Conservation (phyloP, 768 basidiomycete genomes). For the Agaricus sinodeliciosus region DNA sequence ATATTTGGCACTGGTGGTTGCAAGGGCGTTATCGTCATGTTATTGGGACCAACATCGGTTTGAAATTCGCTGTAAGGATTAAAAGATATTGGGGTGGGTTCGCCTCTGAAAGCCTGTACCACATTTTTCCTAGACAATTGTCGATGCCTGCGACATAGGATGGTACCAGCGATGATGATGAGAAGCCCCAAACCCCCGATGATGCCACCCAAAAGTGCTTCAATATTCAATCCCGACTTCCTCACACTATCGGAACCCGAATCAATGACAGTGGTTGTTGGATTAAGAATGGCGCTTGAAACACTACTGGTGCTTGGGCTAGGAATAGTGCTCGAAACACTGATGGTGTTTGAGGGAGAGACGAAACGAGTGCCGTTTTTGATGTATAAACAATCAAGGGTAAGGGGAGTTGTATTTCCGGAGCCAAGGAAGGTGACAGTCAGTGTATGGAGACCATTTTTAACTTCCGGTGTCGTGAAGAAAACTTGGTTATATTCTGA, state of each 20-base stretch:
- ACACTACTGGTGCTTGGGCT: neutral
- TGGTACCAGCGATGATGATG: neutral
- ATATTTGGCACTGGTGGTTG: too few species aligned
- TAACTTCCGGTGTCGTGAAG: conserved; percentile 17
- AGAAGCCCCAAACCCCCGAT: neutral
- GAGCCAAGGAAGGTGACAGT: conserved; percentile 17
- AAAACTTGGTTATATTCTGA: conserved; percentile 18
- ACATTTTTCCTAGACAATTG: too few species aligned
- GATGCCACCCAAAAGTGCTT: neutral
- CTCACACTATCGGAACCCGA: neutral
- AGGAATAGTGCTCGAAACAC: neutral
- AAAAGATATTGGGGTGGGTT: too few species aligned
- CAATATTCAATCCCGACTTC: neutral
- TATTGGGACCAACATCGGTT: too few species aligned
- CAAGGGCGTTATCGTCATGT: too few species aligned
- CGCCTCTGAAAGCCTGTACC: too few species aligned
- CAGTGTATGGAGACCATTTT: conserved; percentile 18
- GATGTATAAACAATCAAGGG: conserved; percentile 19
- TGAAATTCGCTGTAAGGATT: too few species aligned
- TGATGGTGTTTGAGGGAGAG: neutral
- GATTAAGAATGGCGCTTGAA: neutral
- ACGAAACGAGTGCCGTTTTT: conserved; percentile 12
- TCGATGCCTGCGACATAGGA: neutral
- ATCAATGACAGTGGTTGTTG: neutral
- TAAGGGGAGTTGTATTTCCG: conserved; percentile 18